Evolutionary conservation across 2,329 filamentous ascomycete species (phyloP).

Genomic region (Hypoxylon sp.): DNA sequence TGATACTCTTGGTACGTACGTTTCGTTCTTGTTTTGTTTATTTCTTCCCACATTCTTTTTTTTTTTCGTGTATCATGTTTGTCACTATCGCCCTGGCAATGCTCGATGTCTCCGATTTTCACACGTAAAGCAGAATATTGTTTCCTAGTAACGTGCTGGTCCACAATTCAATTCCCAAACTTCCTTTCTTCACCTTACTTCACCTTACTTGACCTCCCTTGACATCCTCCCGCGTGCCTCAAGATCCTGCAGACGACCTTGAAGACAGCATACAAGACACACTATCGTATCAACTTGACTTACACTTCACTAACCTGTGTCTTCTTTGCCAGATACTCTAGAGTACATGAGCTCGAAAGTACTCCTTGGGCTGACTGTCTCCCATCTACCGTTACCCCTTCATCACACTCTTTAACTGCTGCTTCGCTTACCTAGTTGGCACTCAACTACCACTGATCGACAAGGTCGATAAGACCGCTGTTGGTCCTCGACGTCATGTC

Average conservation of each 20-base stretch:
- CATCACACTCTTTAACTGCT: background rate
- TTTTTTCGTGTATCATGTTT: background rate
- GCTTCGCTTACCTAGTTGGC: background rate
- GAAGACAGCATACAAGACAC: background rate
- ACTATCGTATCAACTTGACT: background rate
- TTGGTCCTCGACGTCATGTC: background rate
- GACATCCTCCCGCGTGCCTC: background rate
- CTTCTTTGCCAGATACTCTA: background rate
- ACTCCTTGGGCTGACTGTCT: background rate
- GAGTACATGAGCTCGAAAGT: background rate
- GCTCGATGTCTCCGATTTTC: background rate
- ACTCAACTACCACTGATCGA: background rate
- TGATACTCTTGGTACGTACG: background rate
- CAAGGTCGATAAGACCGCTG: background rate
- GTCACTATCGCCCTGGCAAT: background rate
- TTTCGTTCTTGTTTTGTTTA: background rate
- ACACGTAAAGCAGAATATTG: no score
- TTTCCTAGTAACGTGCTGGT: background rate
- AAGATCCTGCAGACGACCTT: background rate
- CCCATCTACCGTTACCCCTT: background rate
- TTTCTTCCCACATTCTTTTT: background rate
- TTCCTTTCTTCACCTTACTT: background rate
- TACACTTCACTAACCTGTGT: slow-evolving; percentile 1
- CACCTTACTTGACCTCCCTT: background rate
- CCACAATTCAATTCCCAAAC: background rate